These are phyloP conservation scores for Colletotrichum sp. DNA, from an alignment of 2,329 filamentous ascomycete species.

Conservation along the genomic window DNA sequence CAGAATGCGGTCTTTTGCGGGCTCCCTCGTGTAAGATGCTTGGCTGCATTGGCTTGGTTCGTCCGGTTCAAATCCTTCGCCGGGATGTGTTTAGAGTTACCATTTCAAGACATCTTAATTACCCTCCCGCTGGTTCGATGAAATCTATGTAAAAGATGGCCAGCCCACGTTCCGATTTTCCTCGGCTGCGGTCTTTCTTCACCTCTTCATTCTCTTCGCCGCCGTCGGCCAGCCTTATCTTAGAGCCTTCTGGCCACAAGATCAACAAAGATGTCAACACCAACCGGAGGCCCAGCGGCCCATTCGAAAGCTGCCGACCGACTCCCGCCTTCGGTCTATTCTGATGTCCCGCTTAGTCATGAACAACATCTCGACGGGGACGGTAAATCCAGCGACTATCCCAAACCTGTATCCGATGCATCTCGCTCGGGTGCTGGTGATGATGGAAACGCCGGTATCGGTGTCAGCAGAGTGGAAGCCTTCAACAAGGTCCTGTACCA, in stretches of 20 bases:
- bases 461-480: conserved; percentile 40
- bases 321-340: background rate
- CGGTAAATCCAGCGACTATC: background rate
- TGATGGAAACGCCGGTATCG: conserved; percentile 5
- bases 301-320: background rate
- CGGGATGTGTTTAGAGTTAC: background rate
- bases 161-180: background rate
- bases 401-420: background rate
- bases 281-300: background rate
- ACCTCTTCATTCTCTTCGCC: background rate
- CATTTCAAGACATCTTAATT: background rate
- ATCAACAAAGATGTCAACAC: background rate
- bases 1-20: background rate
- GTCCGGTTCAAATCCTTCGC: background rate
- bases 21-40: background rate
- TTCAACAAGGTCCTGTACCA: conserved; percentile 45
- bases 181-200: background rate
- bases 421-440: background rate
- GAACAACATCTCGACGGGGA: background rate
- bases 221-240: background rate
- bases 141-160: background rate
- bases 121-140: background rate
- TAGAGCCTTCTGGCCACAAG: background rate
- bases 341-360: background rate
- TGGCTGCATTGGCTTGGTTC: background rate